Evolutionary conservation across 352 stramenopile species (phyloP).

Genomic region (Globisporangium orthogonon): DNA sequence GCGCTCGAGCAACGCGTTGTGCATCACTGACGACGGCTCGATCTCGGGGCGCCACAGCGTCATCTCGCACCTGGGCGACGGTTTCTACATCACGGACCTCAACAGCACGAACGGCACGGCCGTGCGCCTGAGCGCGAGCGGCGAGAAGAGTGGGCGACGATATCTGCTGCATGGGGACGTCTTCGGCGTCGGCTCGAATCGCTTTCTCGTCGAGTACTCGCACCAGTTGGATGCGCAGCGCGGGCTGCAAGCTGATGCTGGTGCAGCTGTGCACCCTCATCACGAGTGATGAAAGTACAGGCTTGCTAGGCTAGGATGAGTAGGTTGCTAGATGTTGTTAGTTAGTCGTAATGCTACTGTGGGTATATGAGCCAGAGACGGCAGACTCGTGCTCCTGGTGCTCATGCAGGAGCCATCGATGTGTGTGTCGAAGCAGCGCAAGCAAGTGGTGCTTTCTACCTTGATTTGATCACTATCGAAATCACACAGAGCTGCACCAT

Average conservation of each 20-base stretch:
- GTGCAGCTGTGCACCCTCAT: not conserved
- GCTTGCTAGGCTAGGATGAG: not conserved
- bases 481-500: not conserved
- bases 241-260: not conserved
- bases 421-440: no score
- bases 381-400: no score
- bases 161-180: slow-evolving; percentile 75
- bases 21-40: slow-evolving; percentile 76
- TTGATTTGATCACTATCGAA: not conserved
- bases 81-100: slow-evolving; percentile 84
- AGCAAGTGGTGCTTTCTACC: not conserved
- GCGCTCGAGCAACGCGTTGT: slow-evolving; percentile 69
- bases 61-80: slow-evolving; percentile 66
- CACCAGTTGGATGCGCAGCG: slow-evolving; percentile 37
- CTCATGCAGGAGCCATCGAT: no score
- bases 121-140: slow-evolving; percentile 57
- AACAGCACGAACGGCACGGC: slow-evolving; percentile 80
- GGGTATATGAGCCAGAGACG: not conserved
- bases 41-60: slow-evolving; percentile 72
- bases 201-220: slow-evolving; percentile 79
- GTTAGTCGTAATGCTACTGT: not conserved
- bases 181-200: slow-evolving; percentile 79
- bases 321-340: not conserved
- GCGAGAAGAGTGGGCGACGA: slow-evolving; percentile 42
- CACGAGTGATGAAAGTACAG: not conserved